Conservation (phyloP, 768 basidiomycete genomes). For the Solioccasus polychromus region DNA sequence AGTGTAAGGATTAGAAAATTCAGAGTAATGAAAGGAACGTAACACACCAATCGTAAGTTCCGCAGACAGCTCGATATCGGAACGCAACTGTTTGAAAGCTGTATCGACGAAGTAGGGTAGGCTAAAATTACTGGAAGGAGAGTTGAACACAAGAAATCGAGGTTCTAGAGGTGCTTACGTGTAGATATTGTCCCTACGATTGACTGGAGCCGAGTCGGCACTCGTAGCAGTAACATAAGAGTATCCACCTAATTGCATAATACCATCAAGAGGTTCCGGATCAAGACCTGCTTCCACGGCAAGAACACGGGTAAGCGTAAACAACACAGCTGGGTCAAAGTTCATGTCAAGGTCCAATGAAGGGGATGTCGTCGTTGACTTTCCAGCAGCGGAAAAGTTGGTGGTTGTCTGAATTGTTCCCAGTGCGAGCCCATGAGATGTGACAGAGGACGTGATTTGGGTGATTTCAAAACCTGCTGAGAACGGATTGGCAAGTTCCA, state of each 20-base stretch:
- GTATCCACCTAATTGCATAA: slow-evolving; percentile 67
- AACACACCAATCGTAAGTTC: slow-evolving; percentile 54
- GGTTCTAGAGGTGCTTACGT: slow-evolving; percentile 34
- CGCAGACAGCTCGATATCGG: slow-evolving; percentile 56
- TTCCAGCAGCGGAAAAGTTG: slow-evolving; percentile 51
- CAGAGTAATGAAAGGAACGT: not conserved
- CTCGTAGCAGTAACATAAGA: slow-evolving; percentile 42
- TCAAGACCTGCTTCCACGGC: slow-evolving; percentile 62
- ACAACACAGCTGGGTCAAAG: slow-evolving; percentile 63
- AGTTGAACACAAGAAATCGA: slow-evolving; percentile 1
- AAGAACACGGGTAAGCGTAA: slow-evolving; percentile 66
- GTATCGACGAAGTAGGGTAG: slow-evolving; percentile 59
- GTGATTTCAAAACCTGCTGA: slow-evolving; percentile 57
- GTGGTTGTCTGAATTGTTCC: slow-evolving; percentile 56
- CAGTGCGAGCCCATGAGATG: slow-evolving; percentile 56
- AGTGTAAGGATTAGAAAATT: slow-evolving; percentile 3
- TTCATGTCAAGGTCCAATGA: slow-evolving; percentile 61
- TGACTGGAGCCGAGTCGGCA: slow-evolving; percentile 32
- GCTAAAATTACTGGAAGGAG: slow-evolving; percentile 49
- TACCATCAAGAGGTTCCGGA: slow-evolving; percentile 59
- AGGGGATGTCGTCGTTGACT: slow-evolving; percentile 56
- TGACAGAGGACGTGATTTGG: slow-evolving; percentile 56
- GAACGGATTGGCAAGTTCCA: slow-evolving; percentile 66
- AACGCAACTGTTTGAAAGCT: slow-evolving; percentile 62
- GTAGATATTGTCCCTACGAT: slow-evolving; percentile 48